A percentile compares a stretch with the other conserved stretches of the same genome.
Conservation (phyloP, 768 basidiomycete species). For the Gymnopilus dilepis region DNA sequence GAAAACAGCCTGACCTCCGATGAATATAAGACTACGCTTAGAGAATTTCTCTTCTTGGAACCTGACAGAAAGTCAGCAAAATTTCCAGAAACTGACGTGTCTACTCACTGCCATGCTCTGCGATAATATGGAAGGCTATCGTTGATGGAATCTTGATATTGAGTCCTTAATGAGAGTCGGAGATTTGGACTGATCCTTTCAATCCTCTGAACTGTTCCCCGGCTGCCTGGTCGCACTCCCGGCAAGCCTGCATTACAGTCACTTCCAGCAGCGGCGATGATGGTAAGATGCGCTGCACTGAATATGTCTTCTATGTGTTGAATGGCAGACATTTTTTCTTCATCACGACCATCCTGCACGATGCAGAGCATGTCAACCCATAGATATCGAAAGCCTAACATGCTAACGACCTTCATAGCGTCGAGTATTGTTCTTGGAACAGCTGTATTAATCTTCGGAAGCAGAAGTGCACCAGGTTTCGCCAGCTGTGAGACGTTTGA, state of each 20-base stretch:
- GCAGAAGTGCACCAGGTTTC: too few relatives aligned
- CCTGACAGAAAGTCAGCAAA: background rate
- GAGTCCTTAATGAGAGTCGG: conserved; percentile 16
- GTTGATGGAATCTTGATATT: background rate
- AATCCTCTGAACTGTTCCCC: conserved; percentile 2
- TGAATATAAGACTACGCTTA: conserved; percentile 7
- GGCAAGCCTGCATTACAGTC: conserved; percentile 17
- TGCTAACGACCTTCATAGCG: too few relatives aligned
- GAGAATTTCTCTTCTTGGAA: conserved; percentile 13
- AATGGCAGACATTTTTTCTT: too few relatives aligned
- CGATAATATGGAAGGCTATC: background rate
- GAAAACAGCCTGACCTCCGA: conserved; percentile 9
- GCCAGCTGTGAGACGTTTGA: too few relatives aligned
- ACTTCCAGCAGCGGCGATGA: conserved; percentile 7
- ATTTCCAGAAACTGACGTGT: background rate
- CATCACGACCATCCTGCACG: too few relatives aligned
- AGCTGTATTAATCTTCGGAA: too few relatives aligned
- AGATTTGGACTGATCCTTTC: conserved; percentile 7
- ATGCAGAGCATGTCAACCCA: too few relatives aligned
- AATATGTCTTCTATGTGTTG: too few relatives aligned
- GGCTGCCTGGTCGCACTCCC: conserved; percentile 5
- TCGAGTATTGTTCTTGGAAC: too few relatives aligned
- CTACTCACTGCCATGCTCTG: conserved; percentile 15
- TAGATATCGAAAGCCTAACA: too few relatives aligned
- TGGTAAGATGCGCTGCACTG: background rate